Evolutionary conservation across 106 monocot genomes (phyloP).

Genomic region (Xerophyta viscosa): DNA sequence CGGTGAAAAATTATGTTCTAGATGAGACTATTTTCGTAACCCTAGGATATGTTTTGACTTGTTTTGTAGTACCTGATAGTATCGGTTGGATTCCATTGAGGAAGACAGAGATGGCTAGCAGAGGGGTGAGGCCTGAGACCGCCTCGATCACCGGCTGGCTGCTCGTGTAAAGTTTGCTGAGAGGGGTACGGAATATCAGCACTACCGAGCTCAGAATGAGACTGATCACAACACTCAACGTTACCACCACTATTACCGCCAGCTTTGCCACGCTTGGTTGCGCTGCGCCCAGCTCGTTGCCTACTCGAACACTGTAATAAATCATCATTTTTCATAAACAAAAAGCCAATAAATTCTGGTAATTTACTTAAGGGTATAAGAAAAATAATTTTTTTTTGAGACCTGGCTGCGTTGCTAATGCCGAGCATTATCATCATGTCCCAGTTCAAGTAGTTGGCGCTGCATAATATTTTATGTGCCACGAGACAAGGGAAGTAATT

Average conservation of each 20-base stretch:
- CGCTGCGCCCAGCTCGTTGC: constrained; percentile 74
- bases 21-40: too few relatives aligned
- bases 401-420: not conserved
- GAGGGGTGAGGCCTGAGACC: constrained; percentile 32
- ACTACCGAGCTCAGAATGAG: constrained; percentile 26
- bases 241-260: constrained; percentile 38
- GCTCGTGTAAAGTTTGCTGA: constrained; percentile 63
- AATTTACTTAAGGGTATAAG: constrained; percentile 40
- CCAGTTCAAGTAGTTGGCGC: constrained; percentile 57
- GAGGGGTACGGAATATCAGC: constrained; percentile 18
- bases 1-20: too few relatives aligned
- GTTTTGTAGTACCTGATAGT: constrained; percentile 44
- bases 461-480: too few relatives aligned
- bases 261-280: constrained; percentile 56
- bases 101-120: constrained; percentile 63
- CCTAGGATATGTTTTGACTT: too few relatives aligned
- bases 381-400: too few relatives aligned
- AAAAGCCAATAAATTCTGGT: not conserved
- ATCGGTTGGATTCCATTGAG: constrained; percentile 79
- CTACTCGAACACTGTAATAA: constrained; percentile 43
- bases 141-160: constrained; percentile 30
- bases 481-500: too few relatives aligned
- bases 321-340: not conserved
- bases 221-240: constrained; percentile 31
- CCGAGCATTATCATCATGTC: constrained; percentile 67